phyloP scores from a whole-genome alignment of 164 flowering plant species.

The Magnolia officinalis region DNA sequence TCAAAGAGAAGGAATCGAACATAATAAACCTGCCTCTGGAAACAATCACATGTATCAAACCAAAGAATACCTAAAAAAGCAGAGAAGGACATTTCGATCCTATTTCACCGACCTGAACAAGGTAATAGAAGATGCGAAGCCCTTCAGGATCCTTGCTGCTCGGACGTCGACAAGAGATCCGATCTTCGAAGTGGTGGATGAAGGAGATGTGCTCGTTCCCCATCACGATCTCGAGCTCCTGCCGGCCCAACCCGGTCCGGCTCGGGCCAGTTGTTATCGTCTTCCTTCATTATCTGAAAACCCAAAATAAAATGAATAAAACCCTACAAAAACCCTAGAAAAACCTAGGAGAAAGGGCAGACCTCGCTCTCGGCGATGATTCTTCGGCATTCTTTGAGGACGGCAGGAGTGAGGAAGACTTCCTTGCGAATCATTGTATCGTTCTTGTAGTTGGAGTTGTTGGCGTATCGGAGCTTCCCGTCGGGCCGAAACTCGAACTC shows the following conservation, averaged over 20 bases:
- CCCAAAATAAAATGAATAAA: background rate
- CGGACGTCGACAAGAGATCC: conserved; percentile 96
- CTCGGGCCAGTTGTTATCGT: conserved; percentile 92
- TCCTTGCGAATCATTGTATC: conserved; percentile 96
- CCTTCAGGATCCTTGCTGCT: conserved; percentile 97
- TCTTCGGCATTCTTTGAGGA: conserved; percentile 80
- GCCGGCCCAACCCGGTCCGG: conserved; percentile 89
- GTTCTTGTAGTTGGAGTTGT: conserved; percentile 98
- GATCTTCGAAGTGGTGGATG: conserved; percentile 92
- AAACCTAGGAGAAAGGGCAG: background rate
- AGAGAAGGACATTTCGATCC: background rate
- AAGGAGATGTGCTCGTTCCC: conserved; percentile 96
- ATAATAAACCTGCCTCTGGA: too few relatives aligned
- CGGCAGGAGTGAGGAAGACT: conserved; percentile 84
- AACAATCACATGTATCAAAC: too few relatives aligned
- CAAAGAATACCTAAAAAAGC: background rate
- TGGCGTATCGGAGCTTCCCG: conserved; percentile 90
- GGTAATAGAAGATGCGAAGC: conserved; percentile 92
- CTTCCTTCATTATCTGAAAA: conserved; percentile 90
- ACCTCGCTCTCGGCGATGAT: conserved; percentile 92
- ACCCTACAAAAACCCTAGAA: background rate
- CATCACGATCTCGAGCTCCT: conserved; percentile 98
- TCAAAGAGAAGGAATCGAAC: too few relatives aligned
- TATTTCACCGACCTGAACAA: conserved; percentile 64
- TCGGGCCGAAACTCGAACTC: conserved; percentile 95